Conservation (phyloP, 225 moss, liverwort and hornwort genomes). For the Physcomitrellopsis africana region DNA sequence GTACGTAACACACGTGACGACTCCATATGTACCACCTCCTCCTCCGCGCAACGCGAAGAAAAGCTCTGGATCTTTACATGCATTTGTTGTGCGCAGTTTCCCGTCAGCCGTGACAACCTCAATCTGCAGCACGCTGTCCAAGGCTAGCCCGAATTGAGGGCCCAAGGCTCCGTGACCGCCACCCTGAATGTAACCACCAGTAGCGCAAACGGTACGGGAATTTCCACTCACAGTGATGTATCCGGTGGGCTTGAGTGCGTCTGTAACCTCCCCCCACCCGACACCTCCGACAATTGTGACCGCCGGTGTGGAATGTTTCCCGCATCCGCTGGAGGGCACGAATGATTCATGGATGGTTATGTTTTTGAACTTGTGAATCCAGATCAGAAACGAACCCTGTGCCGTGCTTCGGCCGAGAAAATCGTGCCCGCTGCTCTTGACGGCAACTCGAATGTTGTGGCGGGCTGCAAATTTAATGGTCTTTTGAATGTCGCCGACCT, state of each 20-base stretch:
- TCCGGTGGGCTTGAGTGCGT: slow-evolving; percentile 28
- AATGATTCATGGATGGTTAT: slow-evolving; percentile 34
- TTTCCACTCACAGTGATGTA: slow-evolving; percentile 41
- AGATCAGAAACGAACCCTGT: slow-evolving; percentile 46
- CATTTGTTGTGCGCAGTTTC: slow-evolving; percentile 21
- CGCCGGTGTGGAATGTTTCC: slow-evolving; percentile 11
- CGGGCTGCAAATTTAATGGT: slow-evolving; percentile 38
- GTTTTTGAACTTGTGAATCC: slow-evolving; percentile 46
- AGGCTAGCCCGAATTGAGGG: slow-evolving; percentile 45
- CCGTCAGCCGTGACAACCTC: slow-evolving; percentile 51
- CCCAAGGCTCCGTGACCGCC: slow-evolving; percentile 49
- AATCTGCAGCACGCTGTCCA: slow-evolving; percentile 45
- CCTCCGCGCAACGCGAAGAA: slow-evolving; percentile 58
- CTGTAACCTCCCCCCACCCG: slow-evolving; percentile 49
- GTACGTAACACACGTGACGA: slow-evolving; percentile 54
- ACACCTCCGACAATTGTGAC: slow-evolving; percentile 45
- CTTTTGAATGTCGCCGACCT: slow-evolving; percentile 37
- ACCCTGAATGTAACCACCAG: slow-evolving; percentile 51
- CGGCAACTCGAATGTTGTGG: slow-evolving; percentile 43
- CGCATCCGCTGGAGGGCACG: slow-evolving; percentile 14
- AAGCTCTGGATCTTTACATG: slow-evolving; percentile 41
- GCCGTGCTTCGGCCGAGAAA: slow-evolving; percentile 49
- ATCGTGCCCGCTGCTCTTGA: slow-evolving; percentile 58
- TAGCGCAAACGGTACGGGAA: slow-evolving; percentile 41
- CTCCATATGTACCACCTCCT: slow-evolving; percentile 45